Evolutionary conservation across 257 asterid species (phyloP).

Genomic region (Nicotiana benthamiana): DNA sequence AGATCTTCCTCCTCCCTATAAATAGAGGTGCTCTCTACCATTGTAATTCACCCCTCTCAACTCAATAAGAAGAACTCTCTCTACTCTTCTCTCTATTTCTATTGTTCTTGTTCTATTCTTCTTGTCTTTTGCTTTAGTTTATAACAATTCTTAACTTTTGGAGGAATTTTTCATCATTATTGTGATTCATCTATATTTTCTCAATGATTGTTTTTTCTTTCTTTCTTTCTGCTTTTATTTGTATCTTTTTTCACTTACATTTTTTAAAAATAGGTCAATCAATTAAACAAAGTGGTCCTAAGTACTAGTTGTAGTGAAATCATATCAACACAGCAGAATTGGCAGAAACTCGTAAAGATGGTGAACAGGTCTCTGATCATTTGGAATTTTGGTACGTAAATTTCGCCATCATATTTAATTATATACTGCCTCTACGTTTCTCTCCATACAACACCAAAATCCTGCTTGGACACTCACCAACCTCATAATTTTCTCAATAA

Average conservation of each 20-base stretch:
- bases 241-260: background rate
- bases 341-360: constrained; percentile 14
- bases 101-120: too few relatives aligned
- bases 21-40: too few relatives aligned
- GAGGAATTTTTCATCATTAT: background rate
- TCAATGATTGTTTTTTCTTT: background rate
- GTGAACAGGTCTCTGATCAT: constrained; percentile 15
- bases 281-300: constrained; percentile 23
- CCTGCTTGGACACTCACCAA: constrained; percentile 16
- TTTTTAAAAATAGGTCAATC: constrained; percentile 3
- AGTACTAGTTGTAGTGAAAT: constrained; percentile 22
- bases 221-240: background rate
- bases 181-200: background rate
- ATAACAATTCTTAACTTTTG: background rate
- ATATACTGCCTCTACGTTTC: background rate
- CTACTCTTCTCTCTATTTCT: too few relatives aligned
- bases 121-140: too few relatives aligned
- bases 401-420: constrained; percentile 21
- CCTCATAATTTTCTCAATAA: constrained; percentile 16
- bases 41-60: too few relatives aligned
- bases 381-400: constrained; percentile 22
- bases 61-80: too few relatives aligned
- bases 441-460: constrained; percentile 15
- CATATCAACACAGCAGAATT: constrained; percentile 15
- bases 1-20: too few relatives aligned